Conservation (phyloP, 1,139 yeast genomes). For the Magnusiomyces suaveolens region DNA sequence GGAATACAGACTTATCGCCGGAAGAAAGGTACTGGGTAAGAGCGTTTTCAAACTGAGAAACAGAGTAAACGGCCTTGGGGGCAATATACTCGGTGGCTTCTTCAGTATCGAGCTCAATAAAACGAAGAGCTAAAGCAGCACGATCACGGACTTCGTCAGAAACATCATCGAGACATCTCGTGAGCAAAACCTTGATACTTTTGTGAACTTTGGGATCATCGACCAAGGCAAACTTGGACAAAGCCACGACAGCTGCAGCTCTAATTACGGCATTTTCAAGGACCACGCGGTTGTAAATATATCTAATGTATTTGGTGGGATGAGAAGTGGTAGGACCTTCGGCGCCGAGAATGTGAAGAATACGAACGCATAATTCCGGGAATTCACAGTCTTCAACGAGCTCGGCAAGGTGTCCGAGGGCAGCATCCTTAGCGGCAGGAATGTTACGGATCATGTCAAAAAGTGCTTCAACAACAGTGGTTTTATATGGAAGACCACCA, state of each 20-base stretch:
- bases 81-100: conserved; percentile 48
- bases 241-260: conserved; percentile 89
- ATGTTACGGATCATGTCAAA: conserved; percentile 83
- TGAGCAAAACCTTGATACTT: conserved; percentile 65
- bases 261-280: conserved; percentile 90
- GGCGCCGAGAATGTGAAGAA: conserved; percentile 81
- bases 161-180: conserved; percentile 75
- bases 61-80: conserved; percentile 61
- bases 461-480: conserved; percentile 81
- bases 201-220: conserved; percentile 59
- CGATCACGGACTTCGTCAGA: conserved; percentile 98
- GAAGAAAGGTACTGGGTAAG: conserved; percentile 59
- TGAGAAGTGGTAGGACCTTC: conserved; percentile 85
- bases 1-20: conserved; percentile 49
- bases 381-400: conserved; percentile 97
- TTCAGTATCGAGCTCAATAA: conserved; percentile 44
- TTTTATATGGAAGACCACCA: conserved; percentile 75
- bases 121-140: conserved; percentile 74
- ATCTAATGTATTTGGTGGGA: conserved; percentile 89
- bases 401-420: conserved; percentile 85
- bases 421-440: conserved; percentile 77
- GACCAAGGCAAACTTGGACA: conserved; percentile 80
- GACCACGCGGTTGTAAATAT: conserved; percentile 92
- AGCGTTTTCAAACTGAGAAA: conserved; percentile 67
- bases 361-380: conserved; percentile 84